A percentile compares a stretch with the other conserved stretches of the same genome.
Evolutionary conservation across 352 stramenopile species (phyloP).

Genomic region (Phytophthora quininea): DNA sequence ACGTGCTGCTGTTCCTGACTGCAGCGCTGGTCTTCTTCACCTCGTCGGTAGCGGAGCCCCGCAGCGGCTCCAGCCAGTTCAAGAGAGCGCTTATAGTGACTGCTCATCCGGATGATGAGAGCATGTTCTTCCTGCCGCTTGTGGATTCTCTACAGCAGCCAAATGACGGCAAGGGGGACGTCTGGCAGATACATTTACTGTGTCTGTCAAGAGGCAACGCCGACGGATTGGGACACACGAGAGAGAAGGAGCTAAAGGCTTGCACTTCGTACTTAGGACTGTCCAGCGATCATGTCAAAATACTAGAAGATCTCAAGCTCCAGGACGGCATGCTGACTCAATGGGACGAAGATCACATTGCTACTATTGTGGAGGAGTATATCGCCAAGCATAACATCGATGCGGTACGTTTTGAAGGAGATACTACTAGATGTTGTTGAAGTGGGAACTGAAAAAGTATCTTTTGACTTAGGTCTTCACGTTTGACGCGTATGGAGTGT

Average conservation of each 20-base stretch:
- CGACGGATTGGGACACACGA: conserved; percentile 86
- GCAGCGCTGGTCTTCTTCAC: conserved; percentile 43
- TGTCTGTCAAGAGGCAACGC: conserved; percentile 94
- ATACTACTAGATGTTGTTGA: background rate
- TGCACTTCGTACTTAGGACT: conserved; percentile 67
- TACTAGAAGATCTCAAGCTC: conserved; percentile 82
- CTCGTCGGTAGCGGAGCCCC: conserved; percentile 1
- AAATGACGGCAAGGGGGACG: conserved; percentile 7
- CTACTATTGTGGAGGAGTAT: conserved; percentile 57
- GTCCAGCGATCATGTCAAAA: conserved; percentile 45
- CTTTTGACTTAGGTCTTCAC: conserved; percentile 81
- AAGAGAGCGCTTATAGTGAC: conserved; percentile 87
- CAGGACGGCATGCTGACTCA: conserved; percentile 86
- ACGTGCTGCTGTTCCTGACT: conserved; percentile 65
- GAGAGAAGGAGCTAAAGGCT: conserved; percentile 82
- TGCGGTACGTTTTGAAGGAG: conserved; percentile 45
- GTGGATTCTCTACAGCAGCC: conserved; percentile 61
- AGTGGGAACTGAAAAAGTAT: background rate
- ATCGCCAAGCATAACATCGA: conserved; percentile 65
- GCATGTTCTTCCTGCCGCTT: conserved; percentile 97
- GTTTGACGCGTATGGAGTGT: conserved; percentile 94
- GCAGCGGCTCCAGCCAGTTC: conserved; percentile 4
- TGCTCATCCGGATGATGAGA: conserved; percentile 97
- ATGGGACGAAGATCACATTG: conserved; percentile 78
- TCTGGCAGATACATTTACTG: conserved; percentile 83